Base-by-base conservation (phyloP, 352 stramenopile species). In the Globisporangium cylindrosporum region DNA sequence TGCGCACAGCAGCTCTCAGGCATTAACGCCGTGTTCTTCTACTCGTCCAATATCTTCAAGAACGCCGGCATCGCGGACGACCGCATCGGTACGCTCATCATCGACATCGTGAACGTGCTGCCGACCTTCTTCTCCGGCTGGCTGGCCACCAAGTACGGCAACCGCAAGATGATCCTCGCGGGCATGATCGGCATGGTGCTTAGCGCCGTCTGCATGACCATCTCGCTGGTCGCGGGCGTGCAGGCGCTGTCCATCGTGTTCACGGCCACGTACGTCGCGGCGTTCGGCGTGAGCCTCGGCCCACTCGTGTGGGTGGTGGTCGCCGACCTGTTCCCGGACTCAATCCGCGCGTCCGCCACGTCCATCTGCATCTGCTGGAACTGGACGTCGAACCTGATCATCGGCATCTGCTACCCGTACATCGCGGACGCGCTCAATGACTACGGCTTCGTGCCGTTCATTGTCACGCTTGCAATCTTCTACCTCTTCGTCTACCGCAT, bases 271-370 rank as follows among this genome's bases (percentile, higher is more conserved):
- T 87, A 86, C 49, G 78, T 93, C 38, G 83, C 77, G 27, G 81
- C 77, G 6, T 90, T 89, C 53, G 85, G 80, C 63, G 76, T 87
- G 63, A 88, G 84, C 51, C 71, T 93, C 34, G 84, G 82, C 4
- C 87, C 87, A 38, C 72, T 91, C 34, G 71, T 89, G 24, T 93
- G 81, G 73, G 79, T 82, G 51, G 76, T 91, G 51, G 74, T 72
- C 3, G 75, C 79, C 1, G 80, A 88, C 59, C 72, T 87, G 58
- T 90, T 88, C 49, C 82, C 87, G n/a, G 74, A 84, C 38, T 79
- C 75, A 36, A 70, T 84, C 9, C 82, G 82, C 25, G 76, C 81
- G 1, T 78, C 68, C 0, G 80, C 79, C 29, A 82, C 59, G 10
- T 77, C 75, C 2, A 43, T 85, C 59, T 78, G 75, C 54, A 78